Conservation (phyloP, 1,139 yeast genomes). For the Taphrina populina region DNA sequence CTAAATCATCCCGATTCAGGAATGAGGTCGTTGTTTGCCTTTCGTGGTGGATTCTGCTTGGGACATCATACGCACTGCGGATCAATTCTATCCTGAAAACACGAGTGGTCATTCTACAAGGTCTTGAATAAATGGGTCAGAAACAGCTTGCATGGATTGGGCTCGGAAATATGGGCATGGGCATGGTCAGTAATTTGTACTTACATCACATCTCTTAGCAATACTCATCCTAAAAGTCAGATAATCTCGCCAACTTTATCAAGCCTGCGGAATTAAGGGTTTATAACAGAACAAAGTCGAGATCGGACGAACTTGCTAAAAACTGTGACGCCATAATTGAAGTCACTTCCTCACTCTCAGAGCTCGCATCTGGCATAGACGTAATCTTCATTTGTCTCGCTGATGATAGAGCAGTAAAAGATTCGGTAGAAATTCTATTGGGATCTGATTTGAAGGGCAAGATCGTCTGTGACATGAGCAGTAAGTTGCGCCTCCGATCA, state of each 20-base stretch:
- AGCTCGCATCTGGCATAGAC: conserved; percentile 37
- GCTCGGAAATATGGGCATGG: conserved; percentile 34
- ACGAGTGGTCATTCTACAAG: too few species aligned
- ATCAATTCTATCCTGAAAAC: too few species aligned
- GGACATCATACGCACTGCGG: too few species aligned
- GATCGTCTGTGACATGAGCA: conserved; percentile 41
- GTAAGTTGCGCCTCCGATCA: not conserved
- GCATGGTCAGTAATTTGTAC: conserved; percentile 34
- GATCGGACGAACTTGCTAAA: conserved; percentile 35
- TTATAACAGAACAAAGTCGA: conserved; percentile 38
- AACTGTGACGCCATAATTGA: conserved; percentile 30
- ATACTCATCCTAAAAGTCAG: not conserved
- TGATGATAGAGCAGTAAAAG: conserved; percentile 36
- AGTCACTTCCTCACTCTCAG: conserved; percentile 34
- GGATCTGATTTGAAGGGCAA: conserved; percentile 39
- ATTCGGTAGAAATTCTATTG: not conserved
- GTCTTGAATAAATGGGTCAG: too few species aligned
- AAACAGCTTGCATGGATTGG: conserved; percentile 32
- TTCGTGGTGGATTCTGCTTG: too few species aligned
- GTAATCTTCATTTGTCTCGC: conserved; percentile 39
- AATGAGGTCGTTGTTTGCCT: too few species aligned
- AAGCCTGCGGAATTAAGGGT: conserved; percentile 37
- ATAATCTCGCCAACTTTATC: conserved; percentile 36
- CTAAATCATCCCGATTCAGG: too few species aligned
- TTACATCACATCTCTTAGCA: not conserved